Evolutionary conservation across 2,329 filamentous ascomycete species (phyloP).

Genomic region (Neophaeococcomyces aloes): DNA sequence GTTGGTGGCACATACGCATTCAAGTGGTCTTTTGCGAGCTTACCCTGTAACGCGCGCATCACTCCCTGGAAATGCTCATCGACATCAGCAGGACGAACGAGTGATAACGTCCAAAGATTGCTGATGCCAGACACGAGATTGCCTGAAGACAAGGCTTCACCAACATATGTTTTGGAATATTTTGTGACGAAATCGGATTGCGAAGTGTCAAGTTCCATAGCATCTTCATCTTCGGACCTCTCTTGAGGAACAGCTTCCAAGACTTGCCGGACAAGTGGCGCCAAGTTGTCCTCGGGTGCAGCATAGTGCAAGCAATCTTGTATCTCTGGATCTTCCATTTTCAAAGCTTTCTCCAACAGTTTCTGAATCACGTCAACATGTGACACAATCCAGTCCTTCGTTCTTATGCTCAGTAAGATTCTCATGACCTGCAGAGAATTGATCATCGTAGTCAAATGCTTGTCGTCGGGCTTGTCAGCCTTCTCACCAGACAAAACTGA

Average conservation of each 20-base stretch:
- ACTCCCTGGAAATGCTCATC: conserved; percentile 78
- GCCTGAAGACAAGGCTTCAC: conserved; percentile 69
- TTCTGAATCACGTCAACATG: conserved; percentile 72
- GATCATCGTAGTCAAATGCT: conserved; percentile 58
- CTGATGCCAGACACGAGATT: conserved; percentile 86
- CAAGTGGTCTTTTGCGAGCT: conserved; percentile 88
- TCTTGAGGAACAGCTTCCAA: conserved; percentile 80
- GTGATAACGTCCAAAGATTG: conserved; percentile 81
- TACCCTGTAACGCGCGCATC: conserved; percentile 87
- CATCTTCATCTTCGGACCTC: conserved; percentile 74
- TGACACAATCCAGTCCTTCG: conserved; percentile 79
- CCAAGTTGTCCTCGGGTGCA: conserved; percentile 58
- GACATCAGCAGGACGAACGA: conserved; percentile 73
- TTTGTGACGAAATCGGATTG: conserved; percentile 71
- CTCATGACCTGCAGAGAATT: conserved; percentile 90
- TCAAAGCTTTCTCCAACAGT: conserved; percentile 77
- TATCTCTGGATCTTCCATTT: conserved; percentile 79
- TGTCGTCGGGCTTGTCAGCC: conserved; percentile 69
- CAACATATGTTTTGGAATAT: conserved; percentile 74
- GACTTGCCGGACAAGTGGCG: conserved; percentile 47
- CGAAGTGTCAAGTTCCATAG: conserved; percentile 60
- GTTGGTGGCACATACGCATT: conserved; percentile 49
- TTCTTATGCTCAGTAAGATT: conserved; percentile 75
- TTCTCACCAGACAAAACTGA: conserved; percentile 75
- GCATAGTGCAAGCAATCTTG: conserved; percentile 80